Evolutionary conservation across 495 filamentous ascomycete genomes (phyloP), one percentile per base, ranked within the genome.

Genomic region (Xanthoparmelia taractica): DNA sequence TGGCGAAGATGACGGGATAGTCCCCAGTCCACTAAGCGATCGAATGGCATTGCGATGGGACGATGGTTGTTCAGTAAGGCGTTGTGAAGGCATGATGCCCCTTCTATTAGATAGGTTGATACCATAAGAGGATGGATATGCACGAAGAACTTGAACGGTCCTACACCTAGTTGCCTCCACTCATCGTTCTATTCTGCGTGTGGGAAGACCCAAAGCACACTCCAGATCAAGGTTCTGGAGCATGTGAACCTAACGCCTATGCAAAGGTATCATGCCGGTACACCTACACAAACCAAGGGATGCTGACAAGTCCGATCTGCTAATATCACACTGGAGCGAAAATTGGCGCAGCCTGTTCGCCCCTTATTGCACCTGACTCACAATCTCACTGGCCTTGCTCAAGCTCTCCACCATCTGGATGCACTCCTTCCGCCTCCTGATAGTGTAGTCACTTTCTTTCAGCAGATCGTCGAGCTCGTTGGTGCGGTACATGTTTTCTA

Each of bases 321-420:
- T 52, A 25, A 23, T 25, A 12, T 31, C 48, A 50, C 25, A 47
- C 27, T 38, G 29, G 8, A 37, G 23, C 8, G 25, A 62, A 40
- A 8, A 20, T 8, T 38, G 8, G 7, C 25, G 27, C 25, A 54
- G 56, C 31, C 13, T 31, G 23, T 52, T 23, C 31, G 11, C 33
- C 43, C 8, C 27, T 78, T 82, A 97, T 84, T 97, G 92, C 64
- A 97, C 92, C 74, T 97, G 91, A 73, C 86, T 90, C 69, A 99
- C 94, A 77, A 99, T 97, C 81, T 99, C 95, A 71, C 84, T 91
- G 50, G 94, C 94, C 70, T 87, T 86, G 62, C 80, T 75, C 65
- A 99, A 78, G 50, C 87, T 91, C 76, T 99, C 95, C 25, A 99
- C 94, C 95, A 97, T 97, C 75, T 96, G 91, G 75, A 93, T 89